Evolutionary conservation across 192 early-diverging fungal species (phyloP).

Genomic region (Rhizophagus clarus): DNA sequence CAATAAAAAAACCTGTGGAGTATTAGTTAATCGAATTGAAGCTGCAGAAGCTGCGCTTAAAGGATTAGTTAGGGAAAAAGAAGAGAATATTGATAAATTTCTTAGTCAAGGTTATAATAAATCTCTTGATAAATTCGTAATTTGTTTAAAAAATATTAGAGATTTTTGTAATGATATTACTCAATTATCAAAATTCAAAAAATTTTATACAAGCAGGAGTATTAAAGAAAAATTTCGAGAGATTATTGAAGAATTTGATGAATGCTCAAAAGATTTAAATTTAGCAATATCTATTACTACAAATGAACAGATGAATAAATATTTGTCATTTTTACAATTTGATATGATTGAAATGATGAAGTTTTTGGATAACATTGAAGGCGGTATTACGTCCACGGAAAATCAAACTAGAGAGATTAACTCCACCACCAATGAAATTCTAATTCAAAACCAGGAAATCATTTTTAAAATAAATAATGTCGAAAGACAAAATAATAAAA

Average conservation of each 20-base stretch:
- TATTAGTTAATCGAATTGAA: not conserved
- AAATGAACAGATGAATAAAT: slow-evolving; percentile 15
- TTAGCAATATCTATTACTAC: slow-evolving; percentile 11
- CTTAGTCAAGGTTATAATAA: not conserved
- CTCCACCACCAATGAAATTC: not conserved
- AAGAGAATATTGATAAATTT: slow-evolving; percentile 20
- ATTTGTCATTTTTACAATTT: not conserved
- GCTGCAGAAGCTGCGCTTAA: slow-evolving; percentile 1
- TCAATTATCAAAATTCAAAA: slow-evolving; percentile 12
- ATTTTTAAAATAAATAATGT: not conserved
- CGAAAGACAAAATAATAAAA: not conserved
- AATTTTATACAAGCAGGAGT: not conserved
- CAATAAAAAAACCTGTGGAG: slow-evolving; percentile 24
- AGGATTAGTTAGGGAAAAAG: not conserved
- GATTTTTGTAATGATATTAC: slow-evolving; percentile 23
- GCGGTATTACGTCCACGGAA: not conserved
- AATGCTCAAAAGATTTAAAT: not conserved
- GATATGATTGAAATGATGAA: not conserved
- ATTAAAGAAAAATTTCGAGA: not conserved
- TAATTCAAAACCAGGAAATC: not conserved
- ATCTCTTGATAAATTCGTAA: not conserved
- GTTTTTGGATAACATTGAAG: not conserved
- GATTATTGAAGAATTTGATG: slow-evolving; percentile 16
- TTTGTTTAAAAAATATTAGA: not conserved
- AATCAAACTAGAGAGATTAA: not conserved